Evolutionary conservation across 768 basidiomycete species (phyloP), one percentile per base, ranked within the genome.

Genomic region (Phlebiopsis gigantea): DNA sequence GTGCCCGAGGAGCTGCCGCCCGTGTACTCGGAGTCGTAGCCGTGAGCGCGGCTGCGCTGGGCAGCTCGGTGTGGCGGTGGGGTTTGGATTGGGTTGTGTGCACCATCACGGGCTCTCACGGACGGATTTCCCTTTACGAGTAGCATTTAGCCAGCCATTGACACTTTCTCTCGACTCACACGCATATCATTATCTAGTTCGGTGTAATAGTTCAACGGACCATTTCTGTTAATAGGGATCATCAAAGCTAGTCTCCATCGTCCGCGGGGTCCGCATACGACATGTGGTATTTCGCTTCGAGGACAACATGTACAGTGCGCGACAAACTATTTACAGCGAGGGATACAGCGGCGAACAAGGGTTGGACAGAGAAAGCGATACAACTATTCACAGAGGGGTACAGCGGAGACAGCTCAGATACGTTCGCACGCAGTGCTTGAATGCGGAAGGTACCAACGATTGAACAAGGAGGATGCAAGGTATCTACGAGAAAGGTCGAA

Each of bases 1-100:
- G 25, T 43, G 19, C 30, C 46, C 7, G 58, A 54, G 5, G 58
- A 59, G 34, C 47, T 51, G 1, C 58, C 58, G 15, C 58, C 58
- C n/a, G 46, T 49, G 39, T 59, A 59, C 28, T 59, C 58, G 19
- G 58, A 59, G 58, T 19, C 47, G 51, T 59, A 41, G 34, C 34
- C 12, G 34, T 10, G 34, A 39, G 12, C 34, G 12, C 34, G 34
- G 34, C 8, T 39, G 12, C 8, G 34, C 7, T 34, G 12, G 12
- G 34, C 34, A 17, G 34, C 17, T 39, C 34, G 34, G 34, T 44
- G 44, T 9, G 4, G 9, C 19, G 43, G 15, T 45, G 21, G 5
- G 17, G 7, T 6, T 17, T 45, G 15, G 15, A 10, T 19, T 45
- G 19, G 44, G 44, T 45, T 45, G 19, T 45, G 21, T 45, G 15